Percentiles rank a stretch among this genome's conserved stretches.
phyloP scores from a whole-genome alignment of 345 rosid species.

The Ricinus communis region DNA sequence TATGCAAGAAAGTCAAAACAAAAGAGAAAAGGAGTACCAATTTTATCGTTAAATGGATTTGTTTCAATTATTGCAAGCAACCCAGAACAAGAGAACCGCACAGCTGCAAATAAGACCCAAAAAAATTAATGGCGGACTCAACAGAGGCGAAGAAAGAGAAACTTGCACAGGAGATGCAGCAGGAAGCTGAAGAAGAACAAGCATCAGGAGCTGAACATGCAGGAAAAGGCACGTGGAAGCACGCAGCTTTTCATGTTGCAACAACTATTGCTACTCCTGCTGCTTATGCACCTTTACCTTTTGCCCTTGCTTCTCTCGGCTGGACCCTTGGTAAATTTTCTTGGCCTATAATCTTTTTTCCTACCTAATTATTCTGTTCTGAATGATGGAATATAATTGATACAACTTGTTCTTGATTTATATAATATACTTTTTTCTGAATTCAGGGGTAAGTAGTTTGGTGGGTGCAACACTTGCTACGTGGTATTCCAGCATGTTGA shows the following conservation, averaged over 20 bases:
- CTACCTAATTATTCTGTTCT: too few species aligned
- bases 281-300: conserved; percentile 57
- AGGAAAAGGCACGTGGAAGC: conserved; percentile 55
- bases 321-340: conserved; percentile 44
- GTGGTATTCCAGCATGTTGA: conserved; percentile 47
- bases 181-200: background rate
- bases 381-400: too few species aligned
- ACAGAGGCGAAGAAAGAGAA: background rate
- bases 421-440: too few species aligned
- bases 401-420: too few species aligned
- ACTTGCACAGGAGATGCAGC: background rate
- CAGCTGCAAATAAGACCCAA: too few species aligned
- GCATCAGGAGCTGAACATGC: background rate
- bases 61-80: too few species aligned
- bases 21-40: too few species aligned
- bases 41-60: too few species aligned
- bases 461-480: conserved; percentile 50
- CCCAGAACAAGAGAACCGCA: too few species aligned
- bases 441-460: conserved; percentile 47
- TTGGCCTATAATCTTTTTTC: too few species aligned
- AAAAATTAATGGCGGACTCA: too few species aligned
- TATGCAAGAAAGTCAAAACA: too few species aligned
- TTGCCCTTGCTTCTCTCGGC: conserved; percentile 58
- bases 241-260: conserved; percentile 56
- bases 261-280: conserved; percentile 60